Evolutionary conservation across 2,329 filamentous ascomycete genomes (phyloP), one percentile per base, ranked within the genome.

Genomic region (Leptographium lundbergii): DNA sequence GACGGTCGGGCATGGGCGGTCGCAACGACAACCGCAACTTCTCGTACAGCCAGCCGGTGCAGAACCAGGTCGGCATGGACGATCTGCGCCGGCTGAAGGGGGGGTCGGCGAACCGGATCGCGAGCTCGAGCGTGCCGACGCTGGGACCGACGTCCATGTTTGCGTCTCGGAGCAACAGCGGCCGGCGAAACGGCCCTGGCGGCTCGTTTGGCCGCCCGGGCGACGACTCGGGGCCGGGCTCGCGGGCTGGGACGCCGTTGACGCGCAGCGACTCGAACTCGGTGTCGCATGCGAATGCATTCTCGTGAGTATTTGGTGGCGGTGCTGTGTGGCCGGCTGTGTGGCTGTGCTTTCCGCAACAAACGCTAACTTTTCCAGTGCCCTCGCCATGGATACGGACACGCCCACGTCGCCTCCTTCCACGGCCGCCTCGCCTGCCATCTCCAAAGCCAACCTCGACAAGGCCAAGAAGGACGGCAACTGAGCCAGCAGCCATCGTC

Each of bases 91-190:
- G 90, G 67, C 81, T 99, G 66, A 89, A 87, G 74, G 79, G 78
- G 74, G 79, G 78, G 51, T 77, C 76, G 36, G 75, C 79, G 55
- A 81, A 79, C 76, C 76, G 82, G 67, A 70, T 80, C 62, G 69
- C 85, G 70, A 79, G 83, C 79, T 73, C 85, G 73, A 79, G 83
- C 73, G 72, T 84, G 68, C 76, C 55, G 29, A 62, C 81, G 66
- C 74, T 97, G 64, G 91, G 90, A 34, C 92, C 94, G 14, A 87
- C 87, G 57, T 91, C 89, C 62, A 88, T 95, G 80, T 88, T 96
- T 67, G 85, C 82, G 64, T 89, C 87, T n/a, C 86, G 94, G 64
- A 95, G 89, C 77, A 92, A 90, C 77, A 96, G 91, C 70, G 89
- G 91, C 64, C 85, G 90, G 65, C 85, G 86, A 69, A 80, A 65